Evolutionary conservation across 2,329 filamentous ascomycete species (phyloP).

Genomic region (Penicillium decumbens): DNA sequence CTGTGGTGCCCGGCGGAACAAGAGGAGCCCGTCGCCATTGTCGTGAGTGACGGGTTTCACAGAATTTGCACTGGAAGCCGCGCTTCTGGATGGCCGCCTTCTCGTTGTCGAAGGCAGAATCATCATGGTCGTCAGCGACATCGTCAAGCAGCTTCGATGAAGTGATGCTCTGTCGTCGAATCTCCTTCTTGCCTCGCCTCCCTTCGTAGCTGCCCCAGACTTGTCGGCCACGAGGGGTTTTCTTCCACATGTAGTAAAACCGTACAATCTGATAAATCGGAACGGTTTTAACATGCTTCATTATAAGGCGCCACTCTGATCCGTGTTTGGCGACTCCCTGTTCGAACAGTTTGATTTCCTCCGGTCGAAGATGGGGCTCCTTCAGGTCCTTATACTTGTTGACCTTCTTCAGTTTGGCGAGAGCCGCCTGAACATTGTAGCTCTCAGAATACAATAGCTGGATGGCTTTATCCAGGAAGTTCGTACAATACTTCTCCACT

Average conservation of each 20-base stretch:
- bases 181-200: conserved; percentile 84
- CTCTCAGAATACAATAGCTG: conserved; percentile 66
- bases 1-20: conserved; percentile 64
- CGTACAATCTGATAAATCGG: conserved; percentile 76
- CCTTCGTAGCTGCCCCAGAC: conserved; percentile 88
- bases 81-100: conserved; percentile 78
- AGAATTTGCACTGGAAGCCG: conserved; percentile 91
- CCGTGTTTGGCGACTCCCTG: conserved; percentile 86
- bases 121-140: conserved; percentile 84
- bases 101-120: conserved; percentile 88
- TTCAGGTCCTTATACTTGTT: conserved; percentile 69
- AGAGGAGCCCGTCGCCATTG: conserved; percentile 90
- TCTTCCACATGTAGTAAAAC: conserved; percentile 98
- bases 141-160: conserved; percentile 77
- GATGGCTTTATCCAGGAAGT: conserved; percentile 79
- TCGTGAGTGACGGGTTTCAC: conserved; percentile 69
- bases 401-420: conserved; percentile 63
- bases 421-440: conserved; percentile 66
- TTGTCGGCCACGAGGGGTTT: conserved; percentile 75
- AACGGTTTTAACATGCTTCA: conserved; percentile 73
- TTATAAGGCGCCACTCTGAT: conserved; percentile 79
- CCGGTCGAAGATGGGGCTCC: conserved; percentile 72
- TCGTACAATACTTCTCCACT: conserved; percentile 72
- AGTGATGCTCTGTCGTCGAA: conserved; percentile 58
- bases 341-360: conserved; percentile 85